Conservation (phyloP, 2,329 filamentous ascomycete species). For the Pseudodiploospora longispora region DNA sequence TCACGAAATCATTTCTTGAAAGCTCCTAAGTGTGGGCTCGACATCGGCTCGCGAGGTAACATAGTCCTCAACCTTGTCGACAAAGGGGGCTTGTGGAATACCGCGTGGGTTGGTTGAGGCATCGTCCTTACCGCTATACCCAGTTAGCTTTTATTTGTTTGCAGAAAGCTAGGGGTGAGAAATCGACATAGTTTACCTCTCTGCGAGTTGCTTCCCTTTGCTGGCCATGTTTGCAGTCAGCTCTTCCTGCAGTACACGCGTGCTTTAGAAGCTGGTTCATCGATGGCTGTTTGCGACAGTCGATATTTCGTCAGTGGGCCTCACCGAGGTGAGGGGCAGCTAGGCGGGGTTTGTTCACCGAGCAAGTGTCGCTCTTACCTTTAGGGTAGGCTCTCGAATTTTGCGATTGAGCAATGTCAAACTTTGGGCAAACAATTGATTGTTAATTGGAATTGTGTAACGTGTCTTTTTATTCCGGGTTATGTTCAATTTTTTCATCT, state of each 20-base stretch:
- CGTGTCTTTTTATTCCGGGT: too few relatives aligned
- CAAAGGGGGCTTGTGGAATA: constrained; percentile 76
- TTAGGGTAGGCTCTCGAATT: too few relatives aligned
- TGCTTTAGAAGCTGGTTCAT: constrained; percentile 13
- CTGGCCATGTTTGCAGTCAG: constrained; percentile 29
- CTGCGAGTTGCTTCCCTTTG: constrained; percentile 29
- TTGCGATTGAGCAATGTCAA: too few relatives aligned
- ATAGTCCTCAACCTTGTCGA: constrained; percentile 85
- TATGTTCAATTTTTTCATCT: too few relatives aligned
- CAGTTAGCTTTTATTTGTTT: constrained; percentile 2
- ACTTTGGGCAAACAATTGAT: too few relatives aligned
- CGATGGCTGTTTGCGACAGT: constrained; percentile 16
- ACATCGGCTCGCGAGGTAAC: constrained; percentile 71
- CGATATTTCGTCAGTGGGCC: constrained; percentile 23
- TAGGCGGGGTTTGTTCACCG: constrained; percentile 18
- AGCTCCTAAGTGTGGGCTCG: constrained; percentile 70
- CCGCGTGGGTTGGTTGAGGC: constrained; percentile 68
- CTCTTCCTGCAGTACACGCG: constrained; percentile 9
- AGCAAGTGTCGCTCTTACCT: too few relatives aligned
- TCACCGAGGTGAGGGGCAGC: constrained; percentile 19
- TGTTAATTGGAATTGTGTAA: too few relatives aligned
- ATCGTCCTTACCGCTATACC: constrained; percentile 32
- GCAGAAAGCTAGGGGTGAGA: background rate
- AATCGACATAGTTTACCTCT: background rate
- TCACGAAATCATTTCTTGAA: constrained; percentile 91